These are phyloP conservation scores for Lentinula novae-zelandiae DNA, from an alignment of 1,284 basidiomycete genomes.

Conservation along the genomic window DNA sequence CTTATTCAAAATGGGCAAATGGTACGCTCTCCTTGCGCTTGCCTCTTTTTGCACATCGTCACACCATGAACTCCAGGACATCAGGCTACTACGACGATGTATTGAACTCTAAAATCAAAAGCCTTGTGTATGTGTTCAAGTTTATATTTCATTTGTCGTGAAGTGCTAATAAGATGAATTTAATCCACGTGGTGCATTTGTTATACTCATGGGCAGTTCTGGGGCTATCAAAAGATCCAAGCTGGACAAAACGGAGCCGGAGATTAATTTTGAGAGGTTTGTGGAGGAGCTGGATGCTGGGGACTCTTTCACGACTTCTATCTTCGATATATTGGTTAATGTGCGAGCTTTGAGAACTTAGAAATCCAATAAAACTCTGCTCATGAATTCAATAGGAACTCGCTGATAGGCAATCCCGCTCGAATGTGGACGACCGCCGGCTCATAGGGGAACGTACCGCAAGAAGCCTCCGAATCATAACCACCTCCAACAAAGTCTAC, in stretches of 20 bases:
- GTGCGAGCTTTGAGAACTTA: constrained; percentile 32
- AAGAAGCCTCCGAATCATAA: constrained; percentile 52
- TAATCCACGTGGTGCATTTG: neutral
- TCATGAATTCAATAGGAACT: constrained; percentile 47
- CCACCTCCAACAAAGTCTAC: constrained; percentile 49
- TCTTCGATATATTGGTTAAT: constrained; percentile 70
- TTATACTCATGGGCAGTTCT: constrained; percentile 35
- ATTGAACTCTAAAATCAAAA: constrained; percentile 64
- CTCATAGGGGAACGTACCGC: constrained; percentile 63
- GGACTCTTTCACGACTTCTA: constrained; percentile 68
- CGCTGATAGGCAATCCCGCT: constrained; percentile 60
- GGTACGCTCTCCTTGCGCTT: neutral
- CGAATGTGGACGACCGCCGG: constrained; percentile 47
- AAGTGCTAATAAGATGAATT: neutral
- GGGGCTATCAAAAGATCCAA: constrained; percentile 61
- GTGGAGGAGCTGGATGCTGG: constrained; percentile 68
- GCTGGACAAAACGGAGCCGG: constrained; percentile 54
- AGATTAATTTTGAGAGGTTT: constrained; percentile 66
- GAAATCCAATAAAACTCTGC: neutral
- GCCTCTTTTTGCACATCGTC: neutral
- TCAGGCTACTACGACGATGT: constrained; percentile 65
- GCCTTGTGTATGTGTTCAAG: constrained; percentile 53
- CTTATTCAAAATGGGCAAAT: constrained; percentile 8
- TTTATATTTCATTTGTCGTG: neutral
- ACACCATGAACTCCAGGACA: constrained; percentile 43